A percentile compares a stretch with the other conserved stretches of the same genome.
Conservation (phyloP, 495 filamentous ascomycete genomes). For the Neurospora intermedia region DNA sequence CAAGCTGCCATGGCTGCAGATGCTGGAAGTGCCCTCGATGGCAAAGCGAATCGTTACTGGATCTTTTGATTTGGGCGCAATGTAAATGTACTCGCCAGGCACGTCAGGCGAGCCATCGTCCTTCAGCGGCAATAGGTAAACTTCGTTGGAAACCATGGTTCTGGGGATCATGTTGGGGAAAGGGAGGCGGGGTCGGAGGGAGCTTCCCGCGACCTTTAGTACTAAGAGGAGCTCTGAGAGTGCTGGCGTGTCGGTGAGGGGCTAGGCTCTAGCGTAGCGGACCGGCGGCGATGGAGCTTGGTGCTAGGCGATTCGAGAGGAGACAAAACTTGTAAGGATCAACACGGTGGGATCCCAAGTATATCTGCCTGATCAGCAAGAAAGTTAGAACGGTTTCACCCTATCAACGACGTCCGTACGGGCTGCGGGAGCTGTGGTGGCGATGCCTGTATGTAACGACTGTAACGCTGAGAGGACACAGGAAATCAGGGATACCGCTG, state of each 20-base stretch:
- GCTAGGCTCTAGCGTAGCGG: background rate
- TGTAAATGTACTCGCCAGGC: slow-evolving; percentile 78
- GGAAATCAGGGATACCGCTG: background rate
- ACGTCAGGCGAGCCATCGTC: slow-evolving; percentile 90
- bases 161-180: slow-evolving; percentile 34
- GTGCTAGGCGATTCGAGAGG: slow-evolving; percentile 6
- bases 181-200: background rate
- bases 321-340: background rate
- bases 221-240: background rate
- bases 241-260: background rate
- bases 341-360: background rate
- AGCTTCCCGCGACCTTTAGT: background rate
- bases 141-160: slow-evolving; percentile 48
- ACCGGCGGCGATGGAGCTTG: background rate
- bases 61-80: slow-evolving; percentile 61
- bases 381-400: background rate
- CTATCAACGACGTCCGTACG: background rate
- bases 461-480: background rate
- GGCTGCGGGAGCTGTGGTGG: background rate
- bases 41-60: slow-evolving; percentile 78
- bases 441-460: background rate
- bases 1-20: slow-evolving; percentile 83
- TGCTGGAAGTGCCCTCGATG: slow-evolving; percentile 92
- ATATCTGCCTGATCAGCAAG: background rate
- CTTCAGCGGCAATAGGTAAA: slow-evolving; percentile 81